These are phyloP conservation scores for Sclerotinia spermophila DNA, from an alignment of 2,329 filamentous ascomycete genomes.

Conservation along the genomic window DNA sequence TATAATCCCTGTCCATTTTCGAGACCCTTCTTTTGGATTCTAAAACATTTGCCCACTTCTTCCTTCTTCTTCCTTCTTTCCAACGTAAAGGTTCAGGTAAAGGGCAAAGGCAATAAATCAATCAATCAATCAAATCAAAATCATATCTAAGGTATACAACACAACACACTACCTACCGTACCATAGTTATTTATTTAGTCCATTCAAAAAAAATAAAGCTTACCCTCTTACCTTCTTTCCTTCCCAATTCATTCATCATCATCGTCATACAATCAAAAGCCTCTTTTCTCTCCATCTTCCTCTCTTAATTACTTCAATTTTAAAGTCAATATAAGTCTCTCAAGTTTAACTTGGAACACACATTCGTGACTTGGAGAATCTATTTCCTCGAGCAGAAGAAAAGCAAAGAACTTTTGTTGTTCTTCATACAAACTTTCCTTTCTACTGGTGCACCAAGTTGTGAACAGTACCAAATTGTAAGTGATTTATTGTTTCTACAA, in stretches of 20 bases:
- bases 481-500: neutral
- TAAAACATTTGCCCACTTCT: slow-evolving; percentile 4
- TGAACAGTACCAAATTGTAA: neutral
- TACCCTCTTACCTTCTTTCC: neutral
- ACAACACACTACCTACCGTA: neutral
- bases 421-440: neutral
- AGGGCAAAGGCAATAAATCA: too few species aligned
- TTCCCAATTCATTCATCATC: neutral
- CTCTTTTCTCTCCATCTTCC: neutral
- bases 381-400: neutral
- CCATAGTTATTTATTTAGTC: neutral
- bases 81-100: too few species aligned
- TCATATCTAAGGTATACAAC: neutral
- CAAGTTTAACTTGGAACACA: neutral
- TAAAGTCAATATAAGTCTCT: neutral
- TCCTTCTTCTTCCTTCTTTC: slow-evolving; percentile 11
- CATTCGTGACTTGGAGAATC: neutral
- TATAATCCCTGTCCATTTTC: neutral
- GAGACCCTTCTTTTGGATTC: slow-evolving; percentile 20
- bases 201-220: neutral
- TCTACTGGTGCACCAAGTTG: neutral
- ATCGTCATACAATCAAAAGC: neutral
- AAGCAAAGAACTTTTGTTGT: neutral
- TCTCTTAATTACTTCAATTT: neutral
- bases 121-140: neutral